Percentiles rank a stretch among this genome's conserved stretches.
Conservation (phyloP, 106 monocot species). For the Allium cepa region DNA sequence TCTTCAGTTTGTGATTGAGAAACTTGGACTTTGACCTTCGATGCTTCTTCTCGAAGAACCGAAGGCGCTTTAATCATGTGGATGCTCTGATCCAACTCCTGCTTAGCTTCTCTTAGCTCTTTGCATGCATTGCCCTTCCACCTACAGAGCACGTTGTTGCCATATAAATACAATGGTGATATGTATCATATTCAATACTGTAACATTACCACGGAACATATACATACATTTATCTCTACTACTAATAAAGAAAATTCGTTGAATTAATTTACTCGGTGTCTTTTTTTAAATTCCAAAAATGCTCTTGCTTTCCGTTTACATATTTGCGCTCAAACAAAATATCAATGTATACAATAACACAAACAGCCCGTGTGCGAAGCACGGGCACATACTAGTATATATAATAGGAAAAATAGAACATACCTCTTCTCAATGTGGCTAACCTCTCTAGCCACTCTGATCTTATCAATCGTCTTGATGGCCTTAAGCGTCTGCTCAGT, state of each 20-base stretch:
- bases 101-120: constrained; percentile 22
- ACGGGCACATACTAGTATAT: no score
- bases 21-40: constrained; percentile 57
- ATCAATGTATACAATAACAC: no score
- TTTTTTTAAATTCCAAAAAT: no score
- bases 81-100: constrained; percentile 63
- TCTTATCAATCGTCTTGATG: constrained; percentile 74
- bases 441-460: constrained; percentile 45
- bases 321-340: no score
- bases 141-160: constrained; percentile 6
- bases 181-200: not conserved
- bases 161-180: not conserved
- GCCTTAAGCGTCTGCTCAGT: constrained; percentile 58
- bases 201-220: not conserved
- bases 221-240: not conserved
- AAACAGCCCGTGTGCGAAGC: no score
- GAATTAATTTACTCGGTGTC: no score
- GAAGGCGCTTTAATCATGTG: constrained; percentile 47
- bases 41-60: constrained; percentile 28
- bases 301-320: no score
- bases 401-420: not conserved
- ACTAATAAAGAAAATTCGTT: no score
- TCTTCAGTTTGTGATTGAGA: constrained; percentile 29
- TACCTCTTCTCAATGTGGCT: constrained; percentile 53
- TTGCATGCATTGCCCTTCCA: constrained; percentile 41